Base-by-base conservation (phyloP, 176 grass and related monocot species). In the Oryza rufipogon region DNA sequence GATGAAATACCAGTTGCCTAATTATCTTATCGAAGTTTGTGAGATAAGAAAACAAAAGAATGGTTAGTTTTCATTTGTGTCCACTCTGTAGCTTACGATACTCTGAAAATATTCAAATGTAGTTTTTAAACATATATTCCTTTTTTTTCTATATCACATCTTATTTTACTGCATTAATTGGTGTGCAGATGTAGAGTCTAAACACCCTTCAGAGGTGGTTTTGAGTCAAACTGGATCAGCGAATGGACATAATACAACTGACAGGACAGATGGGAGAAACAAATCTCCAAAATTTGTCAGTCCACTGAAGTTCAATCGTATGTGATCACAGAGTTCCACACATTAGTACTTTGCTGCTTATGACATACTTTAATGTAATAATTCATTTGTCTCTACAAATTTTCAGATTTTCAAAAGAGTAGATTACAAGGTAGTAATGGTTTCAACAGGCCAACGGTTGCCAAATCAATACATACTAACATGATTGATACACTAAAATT, bases 11-110 rank as follows among this genome's bases (percentile, higher is more conserved):
- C 83, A 92, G 54, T 46, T 97, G 32, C 85, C 87, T 71, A 88
- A 84, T 75, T 84, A 94, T 91, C 75, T 94, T 17, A 83, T 94
- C 45, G 87, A 94, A 87, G 81, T 94, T 76, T 76, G 68, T 74
- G 94, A 84, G 12, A 82, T 80, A 51, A 66, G 81, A 60, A 82
- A 74, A 86, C 42, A 75, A 73, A 80, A 60, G 66, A 70, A 81
- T 19, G 89, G 87, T 97, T 82, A 71, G 83, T 86, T 85, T 71
- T 47, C 63, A 83, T 70, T 60, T 70, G 20, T 81, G 52, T 47
- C n/a, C 20, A 75, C 14, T 10, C 2, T 82, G 23, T 51, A 34
- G 19, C 6, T 75, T 80, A 65, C 17, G 61, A 74, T 64, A 71
- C 19, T 54, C 9, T 67, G 2, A 41, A 71, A 19, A 30, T 28